Conservation (phyloP, 2,329 filamentous ascomycete genomes). For the Purpureocillium lavendulum region DNA sequence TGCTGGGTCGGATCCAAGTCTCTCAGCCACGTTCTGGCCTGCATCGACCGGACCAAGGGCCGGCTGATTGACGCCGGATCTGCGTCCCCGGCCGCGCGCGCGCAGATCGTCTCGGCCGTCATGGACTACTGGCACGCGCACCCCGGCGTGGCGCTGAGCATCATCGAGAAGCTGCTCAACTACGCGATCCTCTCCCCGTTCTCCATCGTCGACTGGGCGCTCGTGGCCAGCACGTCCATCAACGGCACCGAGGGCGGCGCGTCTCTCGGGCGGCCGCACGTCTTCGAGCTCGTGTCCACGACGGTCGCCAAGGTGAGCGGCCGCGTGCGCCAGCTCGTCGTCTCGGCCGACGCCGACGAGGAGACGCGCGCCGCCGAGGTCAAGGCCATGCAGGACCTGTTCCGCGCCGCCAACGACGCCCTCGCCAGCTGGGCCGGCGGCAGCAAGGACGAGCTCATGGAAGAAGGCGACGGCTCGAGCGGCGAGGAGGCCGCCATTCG, state of each 20-base stretch:
- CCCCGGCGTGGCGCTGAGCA: conserved; percentile 82
- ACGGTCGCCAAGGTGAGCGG: conserved; percentile 87
- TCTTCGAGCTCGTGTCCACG: conserved; percentile 84
- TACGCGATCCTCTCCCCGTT: conserved; percentile 87
- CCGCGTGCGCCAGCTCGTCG: conserved; percentile 73
- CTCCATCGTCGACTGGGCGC: conserved; percentile 83
- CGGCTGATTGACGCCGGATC: conserved; percentile 73
- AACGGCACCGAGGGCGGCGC: conserved; percentile 46
- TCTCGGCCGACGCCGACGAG: conserved; percentile 51
- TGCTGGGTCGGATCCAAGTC: conserved; percentile 94
- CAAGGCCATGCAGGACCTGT: conserved; percentile 68
- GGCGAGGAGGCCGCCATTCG: conserved; percentile 58
- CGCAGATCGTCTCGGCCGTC: conserved; percentile 84
- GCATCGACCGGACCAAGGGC: conserved; percentile 90
- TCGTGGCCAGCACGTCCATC: conserved; percentile 50
- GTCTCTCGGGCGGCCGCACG: conserved; percentile 62
- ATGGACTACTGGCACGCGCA: conserved; percentile 92
- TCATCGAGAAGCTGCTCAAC: conserved; percentile 94
- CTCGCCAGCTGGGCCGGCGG: conserved; percentile 64
- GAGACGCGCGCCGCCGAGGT: conserved; percentile 63
- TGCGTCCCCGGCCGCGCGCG: conserved; percentile 64
- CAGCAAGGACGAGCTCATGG: conserved; percentile 67
- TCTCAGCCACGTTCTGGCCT: conserved; percentile 88
- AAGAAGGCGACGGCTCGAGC: conserved; percentile 51
- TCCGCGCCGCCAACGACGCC: conserved; percentile 71